Base-by-base conservation (phyloP, 2,329 filamentous ascomycete genomes). In the Metarhizium humberi region DNA sequence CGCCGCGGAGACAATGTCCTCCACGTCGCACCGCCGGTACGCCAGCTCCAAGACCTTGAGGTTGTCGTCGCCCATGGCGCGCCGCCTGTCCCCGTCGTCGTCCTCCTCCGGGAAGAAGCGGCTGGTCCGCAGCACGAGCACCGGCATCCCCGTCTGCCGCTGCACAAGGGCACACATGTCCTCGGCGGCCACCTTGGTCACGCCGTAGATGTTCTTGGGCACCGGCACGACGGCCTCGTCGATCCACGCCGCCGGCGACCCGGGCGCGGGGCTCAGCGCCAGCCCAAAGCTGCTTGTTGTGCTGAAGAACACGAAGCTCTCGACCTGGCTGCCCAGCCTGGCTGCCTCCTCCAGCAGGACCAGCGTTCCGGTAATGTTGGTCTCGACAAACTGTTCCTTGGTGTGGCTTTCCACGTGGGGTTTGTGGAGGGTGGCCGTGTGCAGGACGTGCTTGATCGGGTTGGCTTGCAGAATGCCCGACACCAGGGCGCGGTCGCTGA, bases 61-160 rank as follows among this genome's bases (percentile, higher is more conserved):
- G 57, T 77, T 78, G n/a, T 71, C 73, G 34, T 71, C 72, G 3
- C 55, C 61, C 54, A 75, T 64, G 2, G 64, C 60, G 8, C 58
- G 59, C 29, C 73, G 66, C 1, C 74, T 64, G 30, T 69, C 68
- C 5, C 70, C 70, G 53, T 77, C 74, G 55, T 78, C 75, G 51
- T 78, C 75, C 18, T 67, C 66, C 60, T 78, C 75, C 0, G 74
- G 74, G 57, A 78, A 78, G 68, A 79, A 78, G 51, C 76, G 72
- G 51, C 70, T 73, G 3, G 72, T 73, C n/a, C 75, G 71, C 8
- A 79, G 66, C 6, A 78, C 66, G 0, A 78, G 43, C 0, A 73
- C 64, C 0, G 75, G 75, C 58, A 78, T 60, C 2, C 60, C 57
- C 0, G 66, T 67, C 54, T 76, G 68, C 13, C 61, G 60, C 46